These are phyloP conservation scores for Dendrobium officinale DNA, from an alignment of 106 monocot genomes.

Conservation along the genomic window DNA sequence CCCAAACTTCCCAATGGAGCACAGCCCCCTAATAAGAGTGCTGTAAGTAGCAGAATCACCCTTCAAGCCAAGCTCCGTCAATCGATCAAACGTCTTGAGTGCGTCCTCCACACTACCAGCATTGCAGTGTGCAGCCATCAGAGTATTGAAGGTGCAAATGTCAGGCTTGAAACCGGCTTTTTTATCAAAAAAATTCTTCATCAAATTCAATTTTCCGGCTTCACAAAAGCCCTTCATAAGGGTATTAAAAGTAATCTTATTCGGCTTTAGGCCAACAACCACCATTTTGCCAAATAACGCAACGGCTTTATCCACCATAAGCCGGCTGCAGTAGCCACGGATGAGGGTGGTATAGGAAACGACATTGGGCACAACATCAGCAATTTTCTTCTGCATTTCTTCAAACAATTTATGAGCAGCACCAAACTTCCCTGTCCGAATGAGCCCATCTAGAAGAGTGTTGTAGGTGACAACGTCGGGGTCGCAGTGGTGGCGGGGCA, in stretches of 20 bases:
- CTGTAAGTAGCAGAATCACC: slow-evolving; percentile 83
- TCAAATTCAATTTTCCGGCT: slow-evolving; percentile 53
- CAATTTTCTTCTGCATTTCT: slow-evolving; percentile 37
- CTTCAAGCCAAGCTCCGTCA: slow-evolving; percentile 50
- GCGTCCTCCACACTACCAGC: slow-evolving; percentile 46
- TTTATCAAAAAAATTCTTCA: slow-evolving; percentile 47
- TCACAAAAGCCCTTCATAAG: slow-evolving; percentile 77
- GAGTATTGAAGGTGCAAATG: slow-evolving; percentile 84
- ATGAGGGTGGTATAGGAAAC: slow-evolving; percentile 83
- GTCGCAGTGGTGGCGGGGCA: slow-evolving; percentile 26
- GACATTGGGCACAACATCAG: slow-evolving; percentile 39
- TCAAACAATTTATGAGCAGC: slow-evolving; percentile 53
- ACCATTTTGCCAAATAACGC: slow-evolving; percentile 53
- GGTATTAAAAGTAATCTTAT: slow-evolving; percentile 71
- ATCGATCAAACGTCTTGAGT: slow-evolving; percentile 52
- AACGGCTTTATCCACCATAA: slow-evolving; percentile 39
- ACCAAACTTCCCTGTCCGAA: slow-evolving; percentile 46
- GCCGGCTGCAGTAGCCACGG: slow-evolving; percentile 41
- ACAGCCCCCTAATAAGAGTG: slow-evolving; percentile 50
- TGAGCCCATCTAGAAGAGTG: slow-evolving; percentile 68
- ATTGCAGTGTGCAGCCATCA: slow-evolving; percentile 51
- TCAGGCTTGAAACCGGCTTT: slow-evolving; percentile 46
- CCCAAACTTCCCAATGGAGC: slow-evolving; percentile 32
- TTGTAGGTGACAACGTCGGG: slow-evolving; percentile 81
- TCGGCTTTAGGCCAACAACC: slow-evolving; percentile 39